Evolutionary conservation across 176 grass and related monocot genomes (phyloP).

Genomic region (Bothriochloa decipiens): DNA sequence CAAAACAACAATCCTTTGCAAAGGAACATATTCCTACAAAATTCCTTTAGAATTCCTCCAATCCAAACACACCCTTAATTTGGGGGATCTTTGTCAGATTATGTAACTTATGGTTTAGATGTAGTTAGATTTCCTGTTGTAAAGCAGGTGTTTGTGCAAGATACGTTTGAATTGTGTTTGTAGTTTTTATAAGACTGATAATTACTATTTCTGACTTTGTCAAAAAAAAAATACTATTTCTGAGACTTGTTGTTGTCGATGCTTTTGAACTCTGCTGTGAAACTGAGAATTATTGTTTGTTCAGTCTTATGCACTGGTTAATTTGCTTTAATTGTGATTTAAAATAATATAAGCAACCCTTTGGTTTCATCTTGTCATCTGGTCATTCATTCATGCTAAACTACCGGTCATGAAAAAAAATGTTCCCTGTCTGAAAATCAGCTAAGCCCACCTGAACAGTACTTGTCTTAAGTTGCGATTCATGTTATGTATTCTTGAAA

Average conservation of each 20-base stretch:
- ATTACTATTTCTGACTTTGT: background rate
- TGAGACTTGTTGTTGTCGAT: background rate
- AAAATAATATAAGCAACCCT: background rate
- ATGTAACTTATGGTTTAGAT: background rate
- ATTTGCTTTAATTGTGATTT: background rate
- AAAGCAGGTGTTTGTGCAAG: background rate
- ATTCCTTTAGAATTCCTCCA: too few relatives aligned
- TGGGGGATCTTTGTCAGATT: background rate
- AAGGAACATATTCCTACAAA: too few relatives aligned
- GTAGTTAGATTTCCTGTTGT: background rate
- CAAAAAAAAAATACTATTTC: too few relatives aligned
- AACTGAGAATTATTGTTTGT: background rate
- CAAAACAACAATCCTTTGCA: too few relatives aligned
- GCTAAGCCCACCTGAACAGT: background rate
- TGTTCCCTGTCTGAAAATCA: background rate
- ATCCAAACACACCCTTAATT: too few relatives aligned
- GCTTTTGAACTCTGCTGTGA: background rate
- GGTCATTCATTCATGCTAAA: background rate
- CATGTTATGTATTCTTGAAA: background rate
- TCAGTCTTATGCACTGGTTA: background rate
- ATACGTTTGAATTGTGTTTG: background rate
- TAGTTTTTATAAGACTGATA: background rate
- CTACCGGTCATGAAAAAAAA: background rate
- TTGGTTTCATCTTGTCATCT: background rate
- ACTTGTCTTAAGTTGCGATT: background rate